phyloP scores from a whole-genome alignment of 2,329 filamentous ascomycete genomes.

The Cytospora schulzeri region DNA sequence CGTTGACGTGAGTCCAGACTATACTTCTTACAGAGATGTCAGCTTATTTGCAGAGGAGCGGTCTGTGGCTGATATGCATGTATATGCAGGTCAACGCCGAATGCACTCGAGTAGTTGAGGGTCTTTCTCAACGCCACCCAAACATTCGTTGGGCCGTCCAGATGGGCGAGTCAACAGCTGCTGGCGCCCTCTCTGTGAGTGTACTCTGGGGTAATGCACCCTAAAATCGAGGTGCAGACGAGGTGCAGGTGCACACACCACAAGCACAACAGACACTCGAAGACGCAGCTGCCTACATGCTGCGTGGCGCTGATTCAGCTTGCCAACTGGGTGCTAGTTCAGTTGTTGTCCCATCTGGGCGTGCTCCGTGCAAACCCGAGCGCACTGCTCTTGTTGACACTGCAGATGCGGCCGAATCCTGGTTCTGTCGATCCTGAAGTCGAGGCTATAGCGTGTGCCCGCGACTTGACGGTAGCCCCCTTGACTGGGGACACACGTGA shows the following conservation, averaged over 20 bases:
- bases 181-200: too few species aligned
- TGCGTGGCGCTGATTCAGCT: background rate
- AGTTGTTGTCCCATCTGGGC: background rate
- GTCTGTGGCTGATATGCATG: background rate
- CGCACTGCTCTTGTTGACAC: background rate
- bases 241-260: background rate
- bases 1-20: background rate
- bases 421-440: background rate
- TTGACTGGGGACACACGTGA: background rate
- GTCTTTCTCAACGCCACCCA: background rate
- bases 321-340: background rate
- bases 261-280: too few species aligned
- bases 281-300: background rate
- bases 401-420: background rate
- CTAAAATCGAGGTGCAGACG: too few species aligned
- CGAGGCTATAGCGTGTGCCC: background rate
- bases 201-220: background rate
- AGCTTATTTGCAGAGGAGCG: background rate
- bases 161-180: too few species aligned
- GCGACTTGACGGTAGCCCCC: background rate
- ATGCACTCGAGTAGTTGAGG: background rate
- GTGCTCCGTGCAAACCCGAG: background rate
- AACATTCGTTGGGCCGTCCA: background rate
- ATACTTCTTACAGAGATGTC: background rate
- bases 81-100: background rate